Conservation (phyloP, 768 basidiomycete species). For the Termitomyces sp. region DNA sequence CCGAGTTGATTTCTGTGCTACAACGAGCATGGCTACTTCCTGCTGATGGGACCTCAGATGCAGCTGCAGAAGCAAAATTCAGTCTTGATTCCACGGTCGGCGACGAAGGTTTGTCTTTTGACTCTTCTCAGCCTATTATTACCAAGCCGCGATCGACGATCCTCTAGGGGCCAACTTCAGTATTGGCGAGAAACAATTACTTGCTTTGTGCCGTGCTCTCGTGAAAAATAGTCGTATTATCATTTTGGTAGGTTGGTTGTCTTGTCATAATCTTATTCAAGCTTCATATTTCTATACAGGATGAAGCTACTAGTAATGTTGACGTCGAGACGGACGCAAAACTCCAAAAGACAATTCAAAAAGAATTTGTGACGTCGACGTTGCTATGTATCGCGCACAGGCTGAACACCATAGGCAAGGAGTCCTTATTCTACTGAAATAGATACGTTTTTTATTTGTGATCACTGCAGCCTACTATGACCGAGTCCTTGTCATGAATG, state of each 20-base stretch:
- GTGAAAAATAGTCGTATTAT: slow-evolving; percentile 58
- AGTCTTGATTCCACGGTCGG: slow-evolving; percentile 55
- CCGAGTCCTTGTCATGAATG: slow-evolving; percentile 66
- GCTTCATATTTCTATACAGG: slow-evolving; percentile 24
- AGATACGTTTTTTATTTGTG: slow-evolving; percentile 1
- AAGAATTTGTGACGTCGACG: slow-evolving; percentile 50
- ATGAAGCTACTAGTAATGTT: slow-evolving; percentile 57
- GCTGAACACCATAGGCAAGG: slow-evolving; percentile 48
- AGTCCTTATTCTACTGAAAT: not conserved
- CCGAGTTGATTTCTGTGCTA: slow-evolving; percentile 56
- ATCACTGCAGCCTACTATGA: slow-evolving; percentile 49
- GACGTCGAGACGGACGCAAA: slow-evolving; percentile 58
- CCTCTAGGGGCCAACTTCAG: slow-evolving; percentile 52
- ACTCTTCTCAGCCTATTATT: not conserved
- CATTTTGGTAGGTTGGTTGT: slow-evolving; percentile 38
- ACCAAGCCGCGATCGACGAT: not conserved
- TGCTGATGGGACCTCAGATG: slow-evolving; percentile 35
- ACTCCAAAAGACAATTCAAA: slow-evolving; percentile 57
- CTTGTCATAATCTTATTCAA: not conserved
- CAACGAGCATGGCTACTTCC: slow-evolving; percentile 59
- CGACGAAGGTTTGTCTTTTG: slow-evolving; percentile 45
- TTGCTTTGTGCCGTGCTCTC: slow-evolving; percentile 56
- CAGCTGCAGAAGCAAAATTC: slow-evolving; percentile 59
- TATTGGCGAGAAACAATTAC: slow-evolving; percentile 63
- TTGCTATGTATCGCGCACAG: slow-evolving; percentile 53